Conservation (phyloP, 176 grass and related monocot species). For the Leersia perrieri region DNA sequence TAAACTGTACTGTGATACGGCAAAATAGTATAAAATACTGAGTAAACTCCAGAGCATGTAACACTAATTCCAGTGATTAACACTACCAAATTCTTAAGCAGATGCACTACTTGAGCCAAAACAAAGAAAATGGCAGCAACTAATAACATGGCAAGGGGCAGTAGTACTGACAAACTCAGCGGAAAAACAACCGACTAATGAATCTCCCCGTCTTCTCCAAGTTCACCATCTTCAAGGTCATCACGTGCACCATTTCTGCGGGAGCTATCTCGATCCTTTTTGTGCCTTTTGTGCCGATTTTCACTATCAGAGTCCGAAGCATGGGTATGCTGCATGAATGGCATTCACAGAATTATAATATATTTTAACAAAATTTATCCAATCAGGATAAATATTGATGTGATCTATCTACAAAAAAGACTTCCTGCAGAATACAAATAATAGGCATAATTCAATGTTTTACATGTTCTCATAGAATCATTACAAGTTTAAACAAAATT, state of each 20-base stretch:
- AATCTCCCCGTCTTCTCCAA: slow-evolving; percentile 90
- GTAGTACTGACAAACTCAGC: slow-evolving; percentile 51
- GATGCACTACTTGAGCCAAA: background rate
- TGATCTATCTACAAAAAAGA: background rate
- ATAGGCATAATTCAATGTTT: no score
- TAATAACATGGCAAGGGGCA: slow-evolving; percentile 29
- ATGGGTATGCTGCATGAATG: background rate
- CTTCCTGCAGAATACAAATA: background rate
- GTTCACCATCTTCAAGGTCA: slow-evolving; percentile 96
- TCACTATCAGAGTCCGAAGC: slow-evolving; percentile 14
- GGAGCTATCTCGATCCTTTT: slow-evolving; percentile 76
- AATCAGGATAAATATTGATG: background rate
- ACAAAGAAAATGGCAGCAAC: slow-evolving; percentile 27
- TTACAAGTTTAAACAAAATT: no score
- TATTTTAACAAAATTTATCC: background rate
- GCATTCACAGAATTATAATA: background rate
- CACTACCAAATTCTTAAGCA: slow-evolving; percentile 21
- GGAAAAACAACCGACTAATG: slow-evolving; percentile 50
- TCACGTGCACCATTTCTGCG: slow-evolving; percentile 61
- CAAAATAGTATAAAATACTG: background rate
- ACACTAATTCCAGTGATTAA: slow-evolving; percentile 12
- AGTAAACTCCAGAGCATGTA: slow-evolving; percentile 22
- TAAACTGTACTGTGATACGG: background rate
- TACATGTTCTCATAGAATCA: no score
- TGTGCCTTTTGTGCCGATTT: slow-evolving; percentile 76